phyloP scores from a whole-genome alignment of 805 yeast species.

The Pichia paraexigua region DNA sequence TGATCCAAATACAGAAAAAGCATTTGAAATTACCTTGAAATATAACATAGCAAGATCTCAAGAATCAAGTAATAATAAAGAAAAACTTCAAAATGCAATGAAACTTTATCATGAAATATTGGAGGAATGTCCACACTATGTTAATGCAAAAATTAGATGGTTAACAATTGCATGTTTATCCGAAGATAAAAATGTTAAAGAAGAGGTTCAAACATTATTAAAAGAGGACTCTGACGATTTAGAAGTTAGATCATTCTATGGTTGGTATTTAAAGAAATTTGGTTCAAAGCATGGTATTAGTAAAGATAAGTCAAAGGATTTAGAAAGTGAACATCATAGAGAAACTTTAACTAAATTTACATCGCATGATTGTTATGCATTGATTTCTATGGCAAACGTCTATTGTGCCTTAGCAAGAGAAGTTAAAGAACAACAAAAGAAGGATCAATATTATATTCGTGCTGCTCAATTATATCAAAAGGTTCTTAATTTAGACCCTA shows the following conservation, averaged over 20 bases:
- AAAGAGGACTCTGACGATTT: constrained; percentile 49
- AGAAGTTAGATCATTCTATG: constrained; percentile 84
- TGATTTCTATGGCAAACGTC: constrained; percentile 82
- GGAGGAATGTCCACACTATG: constrained; percentile 55
- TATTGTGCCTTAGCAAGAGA: constrained; percentile 81
- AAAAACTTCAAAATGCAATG: constrained; percentile 24
- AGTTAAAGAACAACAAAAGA: constrained; percentile 48
- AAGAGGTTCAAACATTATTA: constrained; percentile 50
- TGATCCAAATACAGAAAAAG: constrained; percentile 16
- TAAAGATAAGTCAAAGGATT: constrained; percentile 38
- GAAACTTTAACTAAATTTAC: constrained; percentile 75
- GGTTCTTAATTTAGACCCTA: constrained; percentile 74
- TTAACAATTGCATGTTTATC: constrained; percentile 52
- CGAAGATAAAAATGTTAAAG: constrained; percentile 40
- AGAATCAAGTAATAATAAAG: constrained; percentile 26
- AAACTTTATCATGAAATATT: constrained; percentile 49
- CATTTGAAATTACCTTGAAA: constrained; percentile 37
- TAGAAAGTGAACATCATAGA: constrained; percentile 75
- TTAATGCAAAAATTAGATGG: constrained; percentile 67
- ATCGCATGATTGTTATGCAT: constrained; percentile 84
- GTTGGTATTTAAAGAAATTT: constrained; percentile 72
- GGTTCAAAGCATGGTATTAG: constrained; percentile 44
- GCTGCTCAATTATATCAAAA: constrained; percentile 92
- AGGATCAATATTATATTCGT: constrained; percentile 68
- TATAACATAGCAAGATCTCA: constrained; percentile 73